Evolutionary conservation across 768 basidiomycete genomes (phyloP).

Genomic region (Psilocybe subaeruginosa): DNA sequence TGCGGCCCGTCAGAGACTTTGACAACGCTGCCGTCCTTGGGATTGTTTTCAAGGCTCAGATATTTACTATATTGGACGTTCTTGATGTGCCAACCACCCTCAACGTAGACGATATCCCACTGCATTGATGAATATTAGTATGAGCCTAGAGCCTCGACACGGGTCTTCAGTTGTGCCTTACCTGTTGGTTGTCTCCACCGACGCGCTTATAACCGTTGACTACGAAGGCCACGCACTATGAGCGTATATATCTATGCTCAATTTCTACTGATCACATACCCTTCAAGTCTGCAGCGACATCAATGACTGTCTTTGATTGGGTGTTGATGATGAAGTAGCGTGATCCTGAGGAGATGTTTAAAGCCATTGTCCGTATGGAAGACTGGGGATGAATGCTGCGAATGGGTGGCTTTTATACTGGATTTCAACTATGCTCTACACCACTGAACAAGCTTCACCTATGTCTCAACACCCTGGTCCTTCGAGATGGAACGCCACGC

Average conservation of each 20-base stretch:
- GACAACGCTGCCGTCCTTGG: conserved; percentile 32
- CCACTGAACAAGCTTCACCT: too few species aligned
- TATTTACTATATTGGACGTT: conserved; percentile 32
- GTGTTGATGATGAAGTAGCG: conserved; percentile 41
- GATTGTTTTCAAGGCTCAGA: conserved; percentile 28
- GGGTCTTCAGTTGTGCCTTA: conserved; percentile 14
- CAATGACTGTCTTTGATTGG: conserved; percentile 40
- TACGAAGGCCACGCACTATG: conserved; percentile 1
- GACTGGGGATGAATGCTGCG: neutral
- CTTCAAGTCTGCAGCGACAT: conserved; percentile 29
- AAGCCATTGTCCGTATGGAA: conserved; percentile 5
- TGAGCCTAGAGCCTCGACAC: neutral
- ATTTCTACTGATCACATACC: conserved; percentile 28
- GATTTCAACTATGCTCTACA: too few species aligned
- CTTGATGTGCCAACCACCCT: conserved; percentile 32
- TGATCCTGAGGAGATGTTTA: conserved; percentile 18
- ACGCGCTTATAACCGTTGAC: conserved; percentile 44
- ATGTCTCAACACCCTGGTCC: too few species aligned
- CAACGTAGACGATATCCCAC: conserved; percentile 14
- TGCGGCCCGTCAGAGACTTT: conserved; percentile 25
- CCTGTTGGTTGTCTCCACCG: conserved; percentile 44
- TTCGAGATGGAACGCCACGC: too few species aligned
- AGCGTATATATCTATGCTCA: conserved; percentile 25
- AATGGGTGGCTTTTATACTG: too few species aligned
- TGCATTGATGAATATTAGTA: conserved; percentile 14